Base-by-base conservation (phyloP, 768 basidiomycete genomes). In the Terana coerulea region DNA sequence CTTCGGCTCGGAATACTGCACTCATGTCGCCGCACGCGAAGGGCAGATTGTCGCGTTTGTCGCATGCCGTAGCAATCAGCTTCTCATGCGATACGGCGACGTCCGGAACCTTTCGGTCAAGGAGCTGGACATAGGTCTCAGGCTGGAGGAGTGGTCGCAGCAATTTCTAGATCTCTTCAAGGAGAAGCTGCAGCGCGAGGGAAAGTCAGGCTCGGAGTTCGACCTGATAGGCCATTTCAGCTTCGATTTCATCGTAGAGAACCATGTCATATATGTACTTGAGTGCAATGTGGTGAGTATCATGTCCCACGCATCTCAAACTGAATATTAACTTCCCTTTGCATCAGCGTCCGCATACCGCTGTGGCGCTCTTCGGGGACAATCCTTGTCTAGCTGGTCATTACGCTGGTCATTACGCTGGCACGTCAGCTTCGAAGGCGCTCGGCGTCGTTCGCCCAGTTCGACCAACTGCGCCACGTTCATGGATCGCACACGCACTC, bases 81-180 rank as follows among this genome's bases (percentile, higher is more conserved):
- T 55, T 3, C 50, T 55, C n/a, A 55, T 55, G 54, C 54, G 54
- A n/a, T 55, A 55, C 33, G 49, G 19, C 11, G 54, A 55, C 45
- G 45, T 55, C 14, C 41, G 43, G 6, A 55, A 51, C 14, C 37
- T 55, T 4, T 25, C 21, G 3, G 8, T 21, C 19, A 22, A 45
- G 21, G 41, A 55, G 28, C 15, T 19, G 15, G 25, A 31, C 17
- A 42, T 46, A 5, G 49, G 33, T 2, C 7, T 37, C 14, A 10
- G 36, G 24, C 42, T 55, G 5, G 54, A 55, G 45, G 17, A 24
- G n/a, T 55, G 54, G 54, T 25, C 35, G 26, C 49, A 51, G 31
- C 21, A 29, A 3, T 55, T 55, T 30, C 37, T 55, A 24, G 30
- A 47, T 24, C 24, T 9, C 3, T 55, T 39, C 29, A 51, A 47